Percentiles rank a stretch among this genome's conserved stretches.
Conservation (phyloP, 768 basidiomycete species). For the Dendrothele bispora region DNA sequence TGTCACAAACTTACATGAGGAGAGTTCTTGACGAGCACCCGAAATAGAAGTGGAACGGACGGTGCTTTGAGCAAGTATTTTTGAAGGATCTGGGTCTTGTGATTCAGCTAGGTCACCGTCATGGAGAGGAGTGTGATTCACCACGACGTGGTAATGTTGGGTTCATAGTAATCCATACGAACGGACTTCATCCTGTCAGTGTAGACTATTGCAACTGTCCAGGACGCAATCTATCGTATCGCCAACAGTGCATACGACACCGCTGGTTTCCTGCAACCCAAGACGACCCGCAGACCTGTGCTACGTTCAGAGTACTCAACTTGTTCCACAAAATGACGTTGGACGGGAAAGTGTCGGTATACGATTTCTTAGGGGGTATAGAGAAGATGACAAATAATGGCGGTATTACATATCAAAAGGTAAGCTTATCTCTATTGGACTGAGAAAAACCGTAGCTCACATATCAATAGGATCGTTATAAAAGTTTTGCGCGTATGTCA, state of each 20-base stretch:
- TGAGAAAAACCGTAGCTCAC: no score
- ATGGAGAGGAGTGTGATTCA: constrained; percentile 8
- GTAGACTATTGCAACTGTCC: constrained; percentile 23
- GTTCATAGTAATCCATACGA: constrained; percentile 21
- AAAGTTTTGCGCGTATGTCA: constrained; percentile 17
- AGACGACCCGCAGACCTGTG: constrained; percentile 22
- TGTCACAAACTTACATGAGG: no score
- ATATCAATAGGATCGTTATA: constrained; percentile 26
- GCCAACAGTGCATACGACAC: neutral
- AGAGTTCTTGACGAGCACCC: no score
- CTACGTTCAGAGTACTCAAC: constrained; percentile 22
- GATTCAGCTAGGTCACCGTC: constrained; percentile 25
- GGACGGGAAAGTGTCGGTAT: constrained; percentile 26
- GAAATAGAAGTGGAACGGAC: constrained; percentile 17
- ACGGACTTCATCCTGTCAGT: constrained; percentile 22
- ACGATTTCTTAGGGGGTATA: constrained; percentile 29
- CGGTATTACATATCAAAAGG: constrained; percentile 1
- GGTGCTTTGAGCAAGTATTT: constrained; percentile 5
- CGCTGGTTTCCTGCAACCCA: constrained; percentile 30
- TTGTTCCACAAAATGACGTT: constrained; percentile 25
- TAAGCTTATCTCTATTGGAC: neutral
- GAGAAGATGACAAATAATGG: constrained; percentile 25
- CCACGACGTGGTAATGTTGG: neutral
- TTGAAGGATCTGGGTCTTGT: constrained; percentile 17
- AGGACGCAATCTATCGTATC: constrained; percentile 3